These are phyloP conservation scores for Skeletonema menzelii DNA, from an alignment of 108 stramenopile genomes.

Conservation along the genomic window DNA sequence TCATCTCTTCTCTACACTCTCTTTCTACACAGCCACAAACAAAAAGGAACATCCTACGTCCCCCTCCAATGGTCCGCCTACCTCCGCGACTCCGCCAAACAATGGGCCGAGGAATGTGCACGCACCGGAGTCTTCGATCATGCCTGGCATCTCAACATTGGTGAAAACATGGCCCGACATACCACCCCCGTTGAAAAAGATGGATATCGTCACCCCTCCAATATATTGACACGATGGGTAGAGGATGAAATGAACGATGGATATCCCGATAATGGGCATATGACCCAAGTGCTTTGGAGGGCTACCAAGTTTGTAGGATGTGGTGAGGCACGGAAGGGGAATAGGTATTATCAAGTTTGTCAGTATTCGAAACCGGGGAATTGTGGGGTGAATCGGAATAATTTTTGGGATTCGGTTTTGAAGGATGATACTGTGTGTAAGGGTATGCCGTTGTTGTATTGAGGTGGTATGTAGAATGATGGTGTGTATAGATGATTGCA, in stretches of 20 bases:
- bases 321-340: background rate
- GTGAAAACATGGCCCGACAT: slow-evolving; percentile 9
- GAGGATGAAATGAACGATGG: background rate
- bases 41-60: background rate
- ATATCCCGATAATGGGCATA: background rate
- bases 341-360: background rate
- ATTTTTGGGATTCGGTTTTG: background rate
- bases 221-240: background rate
- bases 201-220: background rate
- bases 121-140: background rate
- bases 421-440: background rate
- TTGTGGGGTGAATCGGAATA: background rate
- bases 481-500: no score
- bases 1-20: no score
- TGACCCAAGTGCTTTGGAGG: slow-evolving; percentile 20
- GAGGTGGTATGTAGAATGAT: background rate
- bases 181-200: background rate
- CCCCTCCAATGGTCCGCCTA: background rate
- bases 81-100: background rate
- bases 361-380: background rate
- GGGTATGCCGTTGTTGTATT: background rate
- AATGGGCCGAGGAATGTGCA: background rate
- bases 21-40: background rate
- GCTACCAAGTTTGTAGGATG: slow-evolving; percentile 9
- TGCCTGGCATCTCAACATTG: background rate